Percentiles rank a stretch among this genome's conserved stretches.
Evolutionary conservation across 2,329 filamentous ascomycete species (phyloP).

Genomic region (Aureobasidium leucospermi): DNA sequence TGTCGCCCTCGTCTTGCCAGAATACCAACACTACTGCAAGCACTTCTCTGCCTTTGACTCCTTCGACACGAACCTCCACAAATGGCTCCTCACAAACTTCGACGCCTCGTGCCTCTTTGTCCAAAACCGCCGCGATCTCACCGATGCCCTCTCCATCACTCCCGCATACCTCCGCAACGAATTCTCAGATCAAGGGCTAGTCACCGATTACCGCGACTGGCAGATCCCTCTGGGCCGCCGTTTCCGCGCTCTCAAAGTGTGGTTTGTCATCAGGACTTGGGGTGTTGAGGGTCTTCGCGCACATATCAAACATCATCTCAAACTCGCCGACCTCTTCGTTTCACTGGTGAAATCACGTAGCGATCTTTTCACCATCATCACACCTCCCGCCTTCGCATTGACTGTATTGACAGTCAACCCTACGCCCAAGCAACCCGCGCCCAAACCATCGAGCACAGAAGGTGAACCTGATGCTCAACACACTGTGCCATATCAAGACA

Average conservation of each 20-base stretch:
- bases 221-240: constrained; percentile 86
- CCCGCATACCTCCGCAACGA: constrained; percentile 77
- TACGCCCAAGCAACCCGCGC: constrained; percentile 21
- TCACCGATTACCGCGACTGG: constrained; percentile 96
- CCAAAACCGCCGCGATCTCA: constrained; percentile 66
- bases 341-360: constrained; percentile 48
- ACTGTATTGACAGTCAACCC: constrained; percentile 64
- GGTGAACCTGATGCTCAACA: constrained; percentile 16
- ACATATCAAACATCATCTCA: constrained; percentile 64
- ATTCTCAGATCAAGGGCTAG: constrained; percentile 71
- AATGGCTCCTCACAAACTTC: constrained; percentile 93
- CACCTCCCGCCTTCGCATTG: constrained; percentile 68
- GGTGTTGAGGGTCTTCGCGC: constrained; percentile 67
- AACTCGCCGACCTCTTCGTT: constrained; percentile 63
- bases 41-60: constrained; percentile 66
- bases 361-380: constrained; percentile 71
- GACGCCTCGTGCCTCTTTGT: constrained; percentile 78
- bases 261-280: constrained; percentile 85
- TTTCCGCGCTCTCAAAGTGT: constrained; percentile 85
- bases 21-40: constrained; percentile 63
- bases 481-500: constrained; percentile 24
- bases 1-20: constrained; percentile 71
- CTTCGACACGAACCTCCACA: constrained; percentile 95
- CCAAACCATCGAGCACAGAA: constrained; percentile 16
- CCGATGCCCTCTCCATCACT: constrained; percentile 68